phyloP scores from a whole-genome alignment of 306 rosid genomes.

The Rubus idaeus region DNA sequence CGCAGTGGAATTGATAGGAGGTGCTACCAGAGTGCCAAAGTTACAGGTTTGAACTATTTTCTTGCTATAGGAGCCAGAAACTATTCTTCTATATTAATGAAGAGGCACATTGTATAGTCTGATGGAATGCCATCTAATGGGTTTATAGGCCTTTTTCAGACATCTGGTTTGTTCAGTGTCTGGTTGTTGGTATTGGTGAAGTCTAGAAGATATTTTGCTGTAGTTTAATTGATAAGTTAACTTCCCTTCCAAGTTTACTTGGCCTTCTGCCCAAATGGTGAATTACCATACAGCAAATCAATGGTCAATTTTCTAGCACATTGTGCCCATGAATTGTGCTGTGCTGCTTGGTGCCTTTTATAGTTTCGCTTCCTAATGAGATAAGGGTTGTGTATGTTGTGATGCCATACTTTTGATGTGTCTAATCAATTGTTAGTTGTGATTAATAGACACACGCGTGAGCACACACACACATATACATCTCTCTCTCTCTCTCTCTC shows the following conservation, averaged over 20 bases:
- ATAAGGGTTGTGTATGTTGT: too few relatives aligned
- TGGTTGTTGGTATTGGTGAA: not conserved
- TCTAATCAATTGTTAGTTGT: too few relatives aligned
- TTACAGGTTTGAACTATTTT: conserved; percentile 68
- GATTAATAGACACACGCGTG: too few relatives aligned
- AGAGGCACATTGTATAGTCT: not conserved
- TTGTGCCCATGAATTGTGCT: not conserved
- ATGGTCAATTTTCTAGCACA: not conserved
- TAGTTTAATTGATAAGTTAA: not conserved
- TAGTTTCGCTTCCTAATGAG: too few relatives aligned
- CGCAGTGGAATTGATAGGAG: conserved; percentile 96
- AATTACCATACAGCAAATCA: not conserved
- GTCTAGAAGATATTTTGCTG: not conserved
- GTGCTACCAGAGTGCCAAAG: conserved; percentile 95
- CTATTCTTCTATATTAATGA: not conserved
- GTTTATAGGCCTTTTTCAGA: not conserved
- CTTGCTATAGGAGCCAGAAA: conserved; percentile 21
- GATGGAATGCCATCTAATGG: not conserved
- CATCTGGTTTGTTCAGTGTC: not conserved
- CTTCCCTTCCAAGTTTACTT: not conserved
- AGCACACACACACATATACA: too few relatives aligned
- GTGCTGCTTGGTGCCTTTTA: too few relatives aligned
- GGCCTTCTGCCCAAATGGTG: not conserved
- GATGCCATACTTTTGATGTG: too few relatives aligned
- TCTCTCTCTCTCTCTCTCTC: not conserved